Evolutionary conservation across 163 green algal species (phyloP).

Genomic region (Volvox carteri): DNA sequence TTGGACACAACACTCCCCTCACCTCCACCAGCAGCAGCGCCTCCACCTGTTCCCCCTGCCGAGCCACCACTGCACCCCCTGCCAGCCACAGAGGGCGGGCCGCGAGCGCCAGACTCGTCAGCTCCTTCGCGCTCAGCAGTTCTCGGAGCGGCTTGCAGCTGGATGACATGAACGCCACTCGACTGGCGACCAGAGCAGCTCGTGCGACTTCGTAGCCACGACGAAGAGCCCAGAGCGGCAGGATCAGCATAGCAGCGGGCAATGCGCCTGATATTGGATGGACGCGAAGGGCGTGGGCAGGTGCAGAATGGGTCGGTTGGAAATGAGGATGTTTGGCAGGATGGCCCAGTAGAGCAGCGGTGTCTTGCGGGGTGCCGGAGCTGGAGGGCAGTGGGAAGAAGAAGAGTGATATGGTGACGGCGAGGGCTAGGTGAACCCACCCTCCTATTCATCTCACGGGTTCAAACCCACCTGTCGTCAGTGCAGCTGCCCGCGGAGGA

Average conservation of each 20-base stretch:
- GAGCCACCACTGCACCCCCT: slow-evolving; percentile 31
- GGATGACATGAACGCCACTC: not conserved
- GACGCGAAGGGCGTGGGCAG: too few relatives aligned
- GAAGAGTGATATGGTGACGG: too few relatives aligned
- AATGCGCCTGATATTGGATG: not conserved
- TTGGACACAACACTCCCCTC: too few relatives aligned
- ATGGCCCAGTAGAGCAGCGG: too few relatives aligned
- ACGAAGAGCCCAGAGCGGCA: slow-evolving; percentile 11
- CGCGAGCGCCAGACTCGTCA: slow-evolving; percentile 27
- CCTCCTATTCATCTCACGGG: too few relatives aligned
- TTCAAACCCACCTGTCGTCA: slow-evolving; percentile 17
- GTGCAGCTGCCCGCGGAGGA: not conserved
- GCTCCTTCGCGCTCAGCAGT: not conserved
- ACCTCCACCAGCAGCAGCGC: slow-evolving; percentile 50
- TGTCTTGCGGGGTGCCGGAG: too few relatives aligned
- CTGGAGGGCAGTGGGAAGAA: too few relatives aligned
- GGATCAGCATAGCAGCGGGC: slow-evolving; percentile 9
- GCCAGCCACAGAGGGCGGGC: slow-evolving; percentile 18
- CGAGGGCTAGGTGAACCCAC: too few relatives aligned
- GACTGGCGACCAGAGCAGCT: slow-evolving; percentile 3
- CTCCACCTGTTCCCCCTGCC: slow-evolving; percentile 20
- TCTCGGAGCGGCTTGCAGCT: not conserved
- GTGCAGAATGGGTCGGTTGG: too few relatives aligned
- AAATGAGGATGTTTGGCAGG: too few relatives aligned
- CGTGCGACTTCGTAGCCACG: slow-evolving; percentile 15